Conservation (phyloP, 805 yeast species). For the Candida taoyuanica region DNA sequence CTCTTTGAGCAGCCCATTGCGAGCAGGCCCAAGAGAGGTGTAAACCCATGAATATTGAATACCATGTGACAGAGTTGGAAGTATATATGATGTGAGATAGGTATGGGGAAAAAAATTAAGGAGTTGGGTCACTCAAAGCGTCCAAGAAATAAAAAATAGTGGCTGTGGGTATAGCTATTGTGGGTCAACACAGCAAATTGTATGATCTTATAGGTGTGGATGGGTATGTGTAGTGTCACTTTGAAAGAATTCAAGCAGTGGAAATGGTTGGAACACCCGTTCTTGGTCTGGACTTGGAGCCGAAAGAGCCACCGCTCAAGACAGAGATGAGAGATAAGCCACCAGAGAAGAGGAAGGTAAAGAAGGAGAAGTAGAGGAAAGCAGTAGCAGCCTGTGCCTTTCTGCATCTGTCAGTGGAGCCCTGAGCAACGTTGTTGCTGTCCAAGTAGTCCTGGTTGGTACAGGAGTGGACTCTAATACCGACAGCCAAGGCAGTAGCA, state of each 20-base stretch:
- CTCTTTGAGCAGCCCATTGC: no score
- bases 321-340: slow-evolving; percentile 48
- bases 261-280: slow-evolving; percentile 89
- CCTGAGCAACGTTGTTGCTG: slow-evolving; percentile 67
- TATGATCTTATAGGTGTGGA: no score
- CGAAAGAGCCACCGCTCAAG: slow-evolving; percentile 54
- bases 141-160: neutral
- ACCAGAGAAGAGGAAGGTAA: slow-evolving; percentile 63
- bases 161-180: no score
- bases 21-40: no score
- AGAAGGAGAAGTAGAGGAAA: slow-evolving; percentile 80
- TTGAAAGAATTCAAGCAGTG: slow-evolving; percentile 71
- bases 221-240: no score
- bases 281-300: slow-evolving; percentile 52
- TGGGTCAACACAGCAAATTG: no score
- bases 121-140: slow-evolving; percentile 2
- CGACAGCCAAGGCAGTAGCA: slow-evolving; percentile 92
- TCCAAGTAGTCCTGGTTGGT: slow-evolving; percentile 58
- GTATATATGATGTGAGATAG: neutral
- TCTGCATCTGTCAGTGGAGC: slow-evolving; percentile 83
- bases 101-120: neutral
- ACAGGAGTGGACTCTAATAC: slow-evolving; percentile 84
- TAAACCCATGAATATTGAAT: no score
- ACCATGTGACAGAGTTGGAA: no score
- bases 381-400: slow-evolving; percentile 84